Percentiles rank a stretch among this genome's conserved stretches.
Conservation (phyloP, 2,329 filamentous ascomycete species). For the Ceratocystis diversiconidia region DNA sequence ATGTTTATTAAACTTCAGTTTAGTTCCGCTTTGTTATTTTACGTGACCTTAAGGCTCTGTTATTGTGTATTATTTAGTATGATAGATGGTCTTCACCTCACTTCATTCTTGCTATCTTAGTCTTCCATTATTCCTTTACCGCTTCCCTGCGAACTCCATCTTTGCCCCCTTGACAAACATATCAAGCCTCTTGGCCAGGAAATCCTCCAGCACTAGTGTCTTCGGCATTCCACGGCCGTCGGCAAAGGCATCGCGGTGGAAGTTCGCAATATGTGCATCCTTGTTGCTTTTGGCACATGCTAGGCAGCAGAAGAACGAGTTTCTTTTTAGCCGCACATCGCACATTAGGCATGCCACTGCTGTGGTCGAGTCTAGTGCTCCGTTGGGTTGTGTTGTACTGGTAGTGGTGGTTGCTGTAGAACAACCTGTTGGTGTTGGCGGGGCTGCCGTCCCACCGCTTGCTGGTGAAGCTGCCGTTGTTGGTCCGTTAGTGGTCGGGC, state of each 20-base stretch:
- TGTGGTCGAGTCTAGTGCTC: slow-evolving; percentile 11
- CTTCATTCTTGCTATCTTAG: neutral
- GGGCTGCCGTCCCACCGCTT: neutral
- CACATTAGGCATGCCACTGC: slow-evolving; percentile 17
- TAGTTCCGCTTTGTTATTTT: too few relatives aligned
- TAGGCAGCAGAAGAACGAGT: slow-evolving; percentile 17
- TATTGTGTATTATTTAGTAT: neutral
- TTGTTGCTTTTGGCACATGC: slow-evolving; percentile 18
- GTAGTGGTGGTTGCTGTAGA: neutral
- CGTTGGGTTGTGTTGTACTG: neutral
- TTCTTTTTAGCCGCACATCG: slow-evolving; percentile 17
- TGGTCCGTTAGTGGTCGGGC: neutral
- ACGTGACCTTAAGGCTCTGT: too few relatives aligned
- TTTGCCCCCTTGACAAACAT: slow-evolving; percentile 15
- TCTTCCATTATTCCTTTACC: neutral
- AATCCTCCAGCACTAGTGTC: slow-evolving; percentile 16
- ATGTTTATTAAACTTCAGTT: too few relatives aligned
- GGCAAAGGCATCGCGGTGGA: slow-evolving; percentile 15
- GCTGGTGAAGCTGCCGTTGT: neutral
- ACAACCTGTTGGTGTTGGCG: neutral
- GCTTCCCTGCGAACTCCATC: slow-evolving; percentile 13
- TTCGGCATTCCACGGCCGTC: slow-evolving; percentile 17
- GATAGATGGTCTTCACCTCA: neutral
- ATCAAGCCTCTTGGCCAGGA: slow-evolving; percentile 14
- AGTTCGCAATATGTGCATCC: slow-evolving; percentile 17